Evolutionary conservation across 768 basidiomycete species (phyloP), one percentile per base, ranked within the genome.

Genomic region (Wakefieldia striispora): DNA sequence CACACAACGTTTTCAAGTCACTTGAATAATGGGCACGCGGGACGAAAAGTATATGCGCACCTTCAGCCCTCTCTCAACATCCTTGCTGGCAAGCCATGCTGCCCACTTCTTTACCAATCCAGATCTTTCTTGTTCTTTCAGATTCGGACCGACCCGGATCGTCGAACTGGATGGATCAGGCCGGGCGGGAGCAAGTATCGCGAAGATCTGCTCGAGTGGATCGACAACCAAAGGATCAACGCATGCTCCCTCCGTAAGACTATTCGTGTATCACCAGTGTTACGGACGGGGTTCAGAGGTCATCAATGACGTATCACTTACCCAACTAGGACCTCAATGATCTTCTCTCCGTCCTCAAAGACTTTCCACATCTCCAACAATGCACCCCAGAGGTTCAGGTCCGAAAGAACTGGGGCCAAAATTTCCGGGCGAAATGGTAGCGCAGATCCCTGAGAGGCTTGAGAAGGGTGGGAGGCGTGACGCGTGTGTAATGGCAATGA

Each of bases 41-140:
- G n/a, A 40, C 10, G 6, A 35, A 20, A 39, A 31, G 14, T 16
- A 34, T 40, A 37, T 39, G 58, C 63, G 40, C 53, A 89, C 91
- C 72, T 83, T 82, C 21, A 97, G 66, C 4, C 85, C 91, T 38
- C 77, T 79, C 21, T 86, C 83, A 1, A 81, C 72, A 66, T 90
- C 83, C 33, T 77, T 76, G 55, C 77, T 80, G 3, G 83, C 76
- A 19, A 97, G 69, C 93, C 94, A 95, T 8, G 90, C 68, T 3
- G 81, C 86, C 83, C 92, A 94, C 44, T 79, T 76, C 53, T 86
- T 83, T 4, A 82, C 79, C 45, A 92, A 60, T 3, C 70, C 60
- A 21, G 80, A 59, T 90, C 84, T 50, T 75, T 79, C 56, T 2
- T 38, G 46, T 53, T 68, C 55, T n/a, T 36, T 57, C 9, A 67